A percentile compares a stretch with the other conserved stretches of the same genome.
Evolutionary conservation across 106 monocot species (phyloP).

Genomic region (Amphibolis antarctica): DNA sequence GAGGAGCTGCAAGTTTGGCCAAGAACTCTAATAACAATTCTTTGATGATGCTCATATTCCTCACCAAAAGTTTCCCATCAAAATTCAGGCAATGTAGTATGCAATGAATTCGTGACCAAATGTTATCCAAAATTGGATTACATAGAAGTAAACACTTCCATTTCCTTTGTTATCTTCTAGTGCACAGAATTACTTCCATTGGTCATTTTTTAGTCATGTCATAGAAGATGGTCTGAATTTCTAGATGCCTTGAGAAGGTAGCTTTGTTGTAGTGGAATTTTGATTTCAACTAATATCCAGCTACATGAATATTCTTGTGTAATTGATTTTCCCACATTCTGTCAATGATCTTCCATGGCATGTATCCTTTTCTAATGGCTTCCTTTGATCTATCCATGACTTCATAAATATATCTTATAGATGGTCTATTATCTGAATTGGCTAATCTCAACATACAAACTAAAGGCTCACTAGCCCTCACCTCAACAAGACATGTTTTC

Average conservation of each 20-base stretch:
- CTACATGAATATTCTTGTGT: neutral
- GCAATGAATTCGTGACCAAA: neutral
- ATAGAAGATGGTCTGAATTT: neutral
- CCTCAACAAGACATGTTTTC: neutral
- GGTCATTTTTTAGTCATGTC: neutral
- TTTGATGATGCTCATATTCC: neutral
- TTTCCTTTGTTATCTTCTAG: neutral
- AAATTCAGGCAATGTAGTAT: neutral
- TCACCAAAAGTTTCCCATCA: neutral
- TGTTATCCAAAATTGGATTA: neutral
- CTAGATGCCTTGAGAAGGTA: neutral
- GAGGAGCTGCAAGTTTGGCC: constrained; percentile 6
- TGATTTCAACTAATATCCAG: neutral
- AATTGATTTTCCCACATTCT: neutral
- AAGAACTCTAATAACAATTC: neutral
- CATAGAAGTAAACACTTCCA: neutral
- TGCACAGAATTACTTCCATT: neutral
- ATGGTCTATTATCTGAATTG: neutral
- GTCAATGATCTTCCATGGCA: constrained; percentile 2
- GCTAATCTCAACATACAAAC: neutral
- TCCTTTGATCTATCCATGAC: neutral
- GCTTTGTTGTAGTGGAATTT: neutral
- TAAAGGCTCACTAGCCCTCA: neutral
- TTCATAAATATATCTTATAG: neutral
- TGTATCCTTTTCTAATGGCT: neutral